Evolutionary conservation across 2,329 filamentous ascomycete genomes (phyloP).

Genomic region (Ambrosiella xylebori): DNA sequence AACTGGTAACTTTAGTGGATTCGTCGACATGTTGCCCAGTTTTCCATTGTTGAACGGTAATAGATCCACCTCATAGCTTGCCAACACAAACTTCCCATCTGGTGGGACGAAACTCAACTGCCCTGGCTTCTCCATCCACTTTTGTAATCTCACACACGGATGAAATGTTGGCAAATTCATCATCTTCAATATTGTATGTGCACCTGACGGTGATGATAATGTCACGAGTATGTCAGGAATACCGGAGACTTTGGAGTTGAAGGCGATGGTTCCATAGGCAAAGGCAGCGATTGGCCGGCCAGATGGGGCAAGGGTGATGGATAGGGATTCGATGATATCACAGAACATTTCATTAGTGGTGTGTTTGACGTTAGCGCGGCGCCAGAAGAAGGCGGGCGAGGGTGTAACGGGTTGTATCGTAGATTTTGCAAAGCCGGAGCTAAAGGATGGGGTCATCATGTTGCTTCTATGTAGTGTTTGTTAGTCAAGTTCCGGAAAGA

Average conservation of each 20-base stretch:
- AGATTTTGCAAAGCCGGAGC: slow-evolving; percentile 23
- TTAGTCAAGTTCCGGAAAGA: background rate
- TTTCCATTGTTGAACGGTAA: slow-evolving; percentile 51
- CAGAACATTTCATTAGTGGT: slow-evolving; percentile 96
- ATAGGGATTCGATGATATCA: slow-evolving; percentile 79
- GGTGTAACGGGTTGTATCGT: slow-evolving; percentile 25
- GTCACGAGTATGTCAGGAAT: slow-evolving; percentile 77
- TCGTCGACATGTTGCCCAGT: slow-evolving; percentile 35
- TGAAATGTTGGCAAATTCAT: slow-evolving; percentile 89
- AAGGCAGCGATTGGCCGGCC: slow-evolving; percentile 74
- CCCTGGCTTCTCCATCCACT: slow-evolving; percentile 76
- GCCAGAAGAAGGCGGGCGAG: slow-evolving; percentile 58
- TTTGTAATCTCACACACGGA: slow-evolving; percentile 77
- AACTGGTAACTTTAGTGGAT: slow-evolving; percentile 64
- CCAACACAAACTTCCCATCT: slow-evolving; percentile 82
- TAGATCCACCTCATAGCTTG: slow-evolving; percentile 85
- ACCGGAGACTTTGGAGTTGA: slow-evolving; percentile 87
- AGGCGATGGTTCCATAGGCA: slow-evolving; percentile 81
- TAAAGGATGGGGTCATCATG: slow-evolving; percentile 25
- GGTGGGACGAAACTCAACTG: slow-evolving; percentile 93
- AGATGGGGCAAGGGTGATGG: slow-evolving; percentile 77
- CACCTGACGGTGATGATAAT: slow-evolving; percentile 66
- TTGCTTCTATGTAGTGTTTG: background rate
- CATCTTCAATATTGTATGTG: slow-evolving; percentile 53
- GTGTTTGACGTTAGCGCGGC: slow-evolving; percentile 78